Conservation (phyloP, 2,329 filamentous ascomycete genomes). For the Penicillium verrucosum region DNA sequence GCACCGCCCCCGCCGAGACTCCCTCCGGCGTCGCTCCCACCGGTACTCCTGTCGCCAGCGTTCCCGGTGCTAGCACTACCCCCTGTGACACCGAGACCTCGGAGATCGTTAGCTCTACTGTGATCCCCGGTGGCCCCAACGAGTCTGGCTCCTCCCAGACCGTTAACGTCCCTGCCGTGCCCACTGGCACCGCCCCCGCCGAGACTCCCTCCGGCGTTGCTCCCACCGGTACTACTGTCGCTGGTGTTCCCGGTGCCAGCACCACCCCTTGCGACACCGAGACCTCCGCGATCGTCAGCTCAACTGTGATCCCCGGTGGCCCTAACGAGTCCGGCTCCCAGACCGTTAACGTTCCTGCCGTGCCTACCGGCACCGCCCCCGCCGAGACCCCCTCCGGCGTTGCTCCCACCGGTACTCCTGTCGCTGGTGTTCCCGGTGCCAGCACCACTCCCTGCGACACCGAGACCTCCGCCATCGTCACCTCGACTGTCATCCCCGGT, state of each 20-base stretch:
- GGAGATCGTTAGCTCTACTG: constrained; percentile 1
- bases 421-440: constrained; percentile 8
- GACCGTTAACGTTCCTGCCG: constrained; percentile 7
- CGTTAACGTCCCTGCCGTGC: constrained; percentile 6
- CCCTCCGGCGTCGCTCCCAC: constrained; percentile 4
- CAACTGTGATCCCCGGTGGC: constrained; percentile 5
- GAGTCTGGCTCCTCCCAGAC: not conserved
- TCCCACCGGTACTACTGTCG: constrained; percentile 4
- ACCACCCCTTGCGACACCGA: constrained; percentile 8
- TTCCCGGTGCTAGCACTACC: constrained; percentile 1
- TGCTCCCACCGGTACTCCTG: constrained; percentile 4
- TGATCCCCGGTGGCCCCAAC: constrained; percentile 2
- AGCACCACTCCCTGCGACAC: constrained; percentile 19
- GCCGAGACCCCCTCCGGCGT: constrained; percentile 9
- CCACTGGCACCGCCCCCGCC: constrained; percentile 9
- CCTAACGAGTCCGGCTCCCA: not conserved
- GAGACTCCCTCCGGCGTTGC: constrained; percentile 7
- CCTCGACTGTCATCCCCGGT: constrained; percentile 9
- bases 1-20: constrained; percentile 8
- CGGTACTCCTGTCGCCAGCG: constrained; percentile 4
- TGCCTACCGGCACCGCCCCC: constrained; percentile 8
- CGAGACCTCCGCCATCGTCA: constrained; percentile 13
- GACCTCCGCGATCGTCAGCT: constrained; percentile 4
- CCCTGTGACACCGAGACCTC: constrained; percentile 11
- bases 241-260: not conserved